A percentile compares a stretch with the other conserved stretches of the same genome.
These are phyloP conservation scores for Tardiomyces digboiensis DNA, from an alignment of 1,139 yeast genomes.

Conservation along the genomic window DNA sequence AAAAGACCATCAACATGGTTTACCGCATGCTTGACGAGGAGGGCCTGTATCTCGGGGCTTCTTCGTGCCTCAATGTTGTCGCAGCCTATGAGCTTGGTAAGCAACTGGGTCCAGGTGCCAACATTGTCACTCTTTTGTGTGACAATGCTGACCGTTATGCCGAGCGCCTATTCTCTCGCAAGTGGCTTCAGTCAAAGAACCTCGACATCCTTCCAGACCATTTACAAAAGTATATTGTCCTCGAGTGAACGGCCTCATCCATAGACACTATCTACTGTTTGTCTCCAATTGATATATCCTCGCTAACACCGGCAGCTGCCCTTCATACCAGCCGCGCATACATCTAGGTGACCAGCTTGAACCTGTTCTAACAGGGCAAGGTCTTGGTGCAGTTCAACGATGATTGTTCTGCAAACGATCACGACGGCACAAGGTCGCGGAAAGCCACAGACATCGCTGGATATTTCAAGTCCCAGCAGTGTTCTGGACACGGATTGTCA, in stretches of 20 bases:
- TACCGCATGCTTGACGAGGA: conserved; percentile 79
- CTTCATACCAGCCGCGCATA: too few relatives aligned
- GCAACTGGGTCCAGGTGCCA: conserved; percentile 68
- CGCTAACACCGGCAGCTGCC: too few relatives aligned
- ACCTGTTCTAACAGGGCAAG: too few relatives aligned
- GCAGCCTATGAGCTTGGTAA: conserved; percentile 72
- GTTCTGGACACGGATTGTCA: too few relatives aligned
- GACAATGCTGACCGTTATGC: conserved; percentile 88
- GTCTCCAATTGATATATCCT: too few relatives aligned
- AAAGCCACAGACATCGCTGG: too few relatives aligned
- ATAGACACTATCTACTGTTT: too few relatives aligned
- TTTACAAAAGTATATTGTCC: conserved; percentile 54
- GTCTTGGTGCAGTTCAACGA: too few relatives aligned
- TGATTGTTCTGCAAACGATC: too few relatives aligned
- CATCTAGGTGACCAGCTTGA: too few relatives aligned
- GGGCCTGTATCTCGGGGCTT: conserved; percentile 86
- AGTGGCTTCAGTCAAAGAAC: conserved; percentile 66
- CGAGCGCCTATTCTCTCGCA: conserved; percentile 64
- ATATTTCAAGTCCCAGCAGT: too few relatives aligned
- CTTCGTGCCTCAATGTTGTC: conserved; percentile 74
- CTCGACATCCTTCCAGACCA: conserved; percentile 61
- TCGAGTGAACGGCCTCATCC: conserved; percentile 26
- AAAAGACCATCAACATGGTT: conserved; percentile 68
- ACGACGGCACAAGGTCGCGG: too few relatives aligned
- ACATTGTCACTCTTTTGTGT: conserved; percentile 76